These are phyloP conservation scores for Entomortierella chlamydospora DNA, from an alignment of 192 early-diverging fungal species.

Conservation along the genomic window DNA sequence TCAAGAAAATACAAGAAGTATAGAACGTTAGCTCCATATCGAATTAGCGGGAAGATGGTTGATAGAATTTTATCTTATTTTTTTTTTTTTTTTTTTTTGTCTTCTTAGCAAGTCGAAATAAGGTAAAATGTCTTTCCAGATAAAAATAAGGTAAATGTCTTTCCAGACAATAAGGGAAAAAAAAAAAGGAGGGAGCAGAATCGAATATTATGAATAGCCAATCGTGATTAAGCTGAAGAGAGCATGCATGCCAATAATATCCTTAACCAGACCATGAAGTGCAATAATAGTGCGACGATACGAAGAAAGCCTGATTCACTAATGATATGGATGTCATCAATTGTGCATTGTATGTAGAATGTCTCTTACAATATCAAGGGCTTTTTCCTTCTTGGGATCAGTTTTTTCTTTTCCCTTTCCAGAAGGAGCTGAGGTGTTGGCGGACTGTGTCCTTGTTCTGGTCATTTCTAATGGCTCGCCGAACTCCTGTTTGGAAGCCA, in stretches of 20 bases:
- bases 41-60: no score
- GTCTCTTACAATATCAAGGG: conserved; percentile 65
- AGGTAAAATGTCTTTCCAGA: no score
- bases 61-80: no score
- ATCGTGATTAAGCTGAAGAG: no score
- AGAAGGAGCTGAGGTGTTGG: not conserved
- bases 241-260: no score
- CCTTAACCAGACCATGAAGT: no score
- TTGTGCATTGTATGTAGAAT: not conserved
- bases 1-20: not conserved
- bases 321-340: no score
- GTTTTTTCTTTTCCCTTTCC: conserved; percentile 14
- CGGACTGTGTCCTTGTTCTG: conserved; percentile 20
- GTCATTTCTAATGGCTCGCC: conserved; percentile 44
- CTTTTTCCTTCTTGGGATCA: conserved; percentile 35
- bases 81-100: no score
- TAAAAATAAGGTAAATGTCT: not conserved
- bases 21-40: not conserved
- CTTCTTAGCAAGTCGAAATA: no score
- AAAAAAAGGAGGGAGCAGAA: not conserved
- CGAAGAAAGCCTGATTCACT: no score
- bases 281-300: no score
- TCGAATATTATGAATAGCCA: not conserved
- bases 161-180: not conserved
- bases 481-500: conserved; percentile 39